phyloP scores from a whole-genome alignment of 352 stramenopile genomes.

The Phytophthora citricola region DNA sequence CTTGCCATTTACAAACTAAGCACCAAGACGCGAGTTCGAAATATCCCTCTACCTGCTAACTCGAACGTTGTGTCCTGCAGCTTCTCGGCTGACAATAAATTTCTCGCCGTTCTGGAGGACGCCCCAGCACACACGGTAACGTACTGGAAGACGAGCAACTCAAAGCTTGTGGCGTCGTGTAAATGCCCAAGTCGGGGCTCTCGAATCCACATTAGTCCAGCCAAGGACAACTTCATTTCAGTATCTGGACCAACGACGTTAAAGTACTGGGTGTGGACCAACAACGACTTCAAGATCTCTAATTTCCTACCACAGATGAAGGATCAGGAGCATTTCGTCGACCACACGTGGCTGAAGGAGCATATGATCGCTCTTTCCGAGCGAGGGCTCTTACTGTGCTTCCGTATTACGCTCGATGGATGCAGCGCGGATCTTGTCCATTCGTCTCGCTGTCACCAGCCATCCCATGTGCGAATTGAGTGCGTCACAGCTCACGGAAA shows the following conservation, averaged over 20 bases:
- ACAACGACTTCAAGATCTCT: conserved; percentile 79
- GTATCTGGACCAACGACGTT: conserved; percentile 80
- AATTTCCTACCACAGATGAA: conserved; percentile 78
- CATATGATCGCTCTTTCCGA: conserved; percentile 80
- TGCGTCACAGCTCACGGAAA: conserved; percentile 71
- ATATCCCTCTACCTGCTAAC: conserved; percentile 55
- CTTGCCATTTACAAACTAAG: conserved; percentile 72
- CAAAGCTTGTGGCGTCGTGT: conserved; percentile 74
- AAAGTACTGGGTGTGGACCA: conserved; percentile 83
- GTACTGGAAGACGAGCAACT: conserved; percentile 84
- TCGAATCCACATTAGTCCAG: conserved; percentile 74
- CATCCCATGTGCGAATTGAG: conserved; percentile 74
- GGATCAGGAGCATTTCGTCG: conserved; percentile 86
- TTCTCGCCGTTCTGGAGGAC: conserved; percentile 74
- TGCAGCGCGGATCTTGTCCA: conserved; percentile 70
- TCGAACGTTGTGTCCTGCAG: conserved; percentile 68
- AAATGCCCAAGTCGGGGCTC: conserved; percentile 74
- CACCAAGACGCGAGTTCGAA: conserved; percentile 52
- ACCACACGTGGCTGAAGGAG: conserved; percentile 80
- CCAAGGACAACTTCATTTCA: conserved; percentile 75
- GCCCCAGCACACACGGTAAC: conserved; percentile 72
- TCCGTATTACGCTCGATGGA: conserved; percentile 59
- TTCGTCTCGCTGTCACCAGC: conserved; percentile 68
- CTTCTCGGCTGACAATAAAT: conserved; percentile 83
- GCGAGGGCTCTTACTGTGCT: conserved; percentile 67